These are phyloP conservation scores for Pelargonium cotyledonis DNA, from an alignment of 441 rosid species.

Conservation along the genomic window DNA sequence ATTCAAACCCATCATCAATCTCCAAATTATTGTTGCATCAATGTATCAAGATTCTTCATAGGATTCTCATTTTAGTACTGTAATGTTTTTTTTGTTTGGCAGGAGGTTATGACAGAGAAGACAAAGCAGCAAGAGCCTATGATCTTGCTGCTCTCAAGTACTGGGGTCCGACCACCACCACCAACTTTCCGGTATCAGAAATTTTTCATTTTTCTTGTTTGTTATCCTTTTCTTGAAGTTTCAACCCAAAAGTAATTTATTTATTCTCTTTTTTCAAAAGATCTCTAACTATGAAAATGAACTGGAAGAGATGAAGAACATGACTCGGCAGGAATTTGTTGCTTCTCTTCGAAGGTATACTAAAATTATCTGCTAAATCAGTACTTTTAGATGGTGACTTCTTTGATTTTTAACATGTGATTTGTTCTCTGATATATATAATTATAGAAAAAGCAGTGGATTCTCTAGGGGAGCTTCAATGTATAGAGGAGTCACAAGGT, in stretches of 20 bases:
- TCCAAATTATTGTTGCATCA: slow-evolving; percentile 17
- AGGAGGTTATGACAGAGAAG: slow-evolving; percentile 98
- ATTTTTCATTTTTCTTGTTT: too few species aligned
- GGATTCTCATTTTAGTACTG: slow-evolving; percentile 12
- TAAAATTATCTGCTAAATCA: too few species aligned
- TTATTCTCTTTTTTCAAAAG: slow-evolving; percentile 26
- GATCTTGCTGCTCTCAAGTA: slow-evolving; percentile 97
- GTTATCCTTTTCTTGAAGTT: too few species aligned
- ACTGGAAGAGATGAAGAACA: slow-evolving; percentile 77
- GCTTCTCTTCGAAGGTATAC: slow-evolving; percentile 92
- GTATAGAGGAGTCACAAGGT: slow-evolving; percentile 74
- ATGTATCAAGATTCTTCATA: neutral
- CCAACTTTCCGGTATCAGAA: slow-evolving; percentile 84
- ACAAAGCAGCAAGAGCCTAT: slow-evolving; percentile 91
- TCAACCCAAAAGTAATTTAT: too few species aligned
- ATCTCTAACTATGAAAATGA: slow-evolving; percentile 73
- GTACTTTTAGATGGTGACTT: too few species aligned
- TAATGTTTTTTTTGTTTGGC: neutral
- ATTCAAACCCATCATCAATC: too few species aligned
- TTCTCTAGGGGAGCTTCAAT: slow-evolving; percentile 76
- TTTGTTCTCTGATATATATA: too few species aligned
- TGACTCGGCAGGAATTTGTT: slow-evolving; percentile 88
- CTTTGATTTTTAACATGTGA: too few species aligned
- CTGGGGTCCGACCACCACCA: slow-evolving; percentile 93
- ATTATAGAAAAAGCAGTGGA: slow-evolving; percentile 78